Evolutionary conservation across 345 rosid species (phyloP).

Genomic region (Anastatica hierochuntica): DNA sequence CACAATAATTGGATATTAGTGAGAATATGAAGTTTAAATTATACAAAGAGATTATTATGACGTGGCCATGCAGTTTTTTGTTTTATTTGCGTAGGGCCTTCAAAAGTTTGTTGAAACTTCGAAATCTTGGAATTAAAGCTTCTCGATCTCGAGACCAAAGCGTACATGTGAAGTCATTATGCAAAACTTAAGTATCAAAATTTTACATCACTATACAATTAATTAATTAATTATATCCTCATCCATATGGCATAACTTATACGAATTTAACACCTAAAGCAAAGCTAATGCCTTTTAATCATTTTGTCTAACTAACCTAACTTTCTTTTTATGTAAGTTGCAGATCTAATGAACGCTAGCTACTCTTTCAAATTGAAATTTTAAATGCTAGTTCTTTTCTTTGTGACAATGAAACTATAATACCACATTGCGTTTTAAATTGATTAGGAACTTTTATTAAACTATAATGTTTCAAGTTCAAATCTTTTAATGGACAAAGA

Average conservation of each 20-base stretch:
- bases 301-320: neutral
- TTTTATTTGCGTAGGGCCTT: conserved; percentile 13
- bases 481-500: too few relatives aligned
- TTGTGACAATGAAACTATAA: neutral
- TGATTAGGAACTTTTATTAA: too few relatives aligned
- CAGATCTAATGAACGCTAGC: too few relatives aligned
- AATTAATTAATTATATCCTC: too few relatives aligned
- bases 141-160: conserved; percentile 15
- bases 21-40: neutral
- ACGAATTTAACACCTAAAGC: neutral
- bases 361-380: neutral
- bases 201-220: neutral
- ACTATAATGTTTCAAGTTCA: too few relatives aligned
- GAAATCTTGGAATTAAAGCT: conserved; percentile 22
- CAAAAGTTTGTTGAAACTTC: conserved; percentile 12
- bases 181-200: too few relatives aligned
- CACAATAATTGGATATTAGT: neutral
- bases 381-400: neutral
- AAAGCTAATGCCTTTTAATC: neutral
- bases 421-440: too few relatives aligned
- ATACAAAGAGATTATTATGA: conserved; percentile 4
- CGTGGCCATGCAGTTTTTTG: conserved; percentile 14
- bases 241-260: neutral
- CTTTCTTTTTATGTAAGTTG: too few relatives aligned
- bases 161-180: conserved; percentile 20